These are phyloP conservation scores for Acacia crassicarpa DNA, from an alignment of 306 rosid species.

Conservation along the genomic window DNA sequence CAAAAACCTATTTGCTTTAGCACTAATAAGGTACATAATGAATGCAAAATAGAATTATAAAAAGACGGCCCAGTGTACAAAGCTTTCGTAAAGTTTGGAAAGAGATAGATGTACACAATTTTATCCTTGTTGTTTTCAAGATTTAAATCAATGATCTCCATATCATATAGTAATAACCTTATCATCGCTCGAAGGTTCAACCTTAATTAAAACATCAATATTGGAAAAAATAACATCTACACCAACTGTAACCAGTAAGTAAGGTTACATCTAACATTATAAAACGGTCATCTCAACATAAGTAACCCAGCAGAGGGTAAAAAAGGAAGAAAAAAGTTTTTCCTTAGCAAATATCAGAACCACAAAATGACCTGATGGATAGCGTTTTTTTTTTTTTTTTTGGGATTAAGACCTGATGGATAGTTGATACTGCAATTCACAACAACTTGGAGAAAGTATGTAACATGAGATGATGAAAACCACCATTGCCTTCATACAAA, in stretches of 20 bases:
- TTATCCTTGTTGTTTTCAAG: too few relatives aligned
- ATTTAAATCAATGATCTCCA: too few relatives aligned
- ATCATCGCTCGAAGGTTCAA: slow-evolving; percentile 16
- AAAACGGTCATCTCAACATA: slow-evolving; percentile 35
- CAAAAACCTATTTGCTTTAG: too few relatives aligned
- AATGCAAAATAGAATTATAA: too few relatives aligned
- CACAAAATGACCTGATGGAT: slow-evolving; percentile 44
- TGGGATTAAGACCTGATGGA: slow-evolving; percentile 51
- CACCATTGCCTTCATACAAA: neutral
- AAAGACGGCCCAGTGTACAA: too few relatives aligned
- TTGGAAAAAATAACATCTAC: slow-evolving; percentile 10
- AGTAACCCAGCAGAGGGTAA: slow-evolving; percentile 44
- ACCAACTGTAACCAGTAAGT: slow-evolving; percentile 17
- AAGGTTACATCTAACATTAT: slow-evolving; percentile 35
- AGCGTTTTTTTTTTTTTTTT: too few relatives aligned
- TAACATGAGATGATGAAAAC: slow-evolving; percentile 37
- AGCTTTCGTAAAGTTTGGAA: too few relatives aligned
- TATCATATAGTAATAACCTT: too few relatives aligned
- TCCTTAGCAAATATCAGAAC: neutral
- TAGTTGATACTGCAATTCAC: slow-evolving; percentile 49
- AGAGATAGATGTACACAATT: too few relatives aligned
- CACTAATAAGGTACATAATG: too few relatives aligned
- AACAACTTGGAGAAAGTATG: slow-evolving; percentile 40
- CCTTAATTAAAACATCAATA: slow-evolving; percentile 29
- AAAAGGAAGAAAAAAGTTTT: slow-evolving; percentile 22